Evolutionary conservation across 345 rosid genomes (phyloP).

Genomic region (Euphorbia peplus): DNA sequence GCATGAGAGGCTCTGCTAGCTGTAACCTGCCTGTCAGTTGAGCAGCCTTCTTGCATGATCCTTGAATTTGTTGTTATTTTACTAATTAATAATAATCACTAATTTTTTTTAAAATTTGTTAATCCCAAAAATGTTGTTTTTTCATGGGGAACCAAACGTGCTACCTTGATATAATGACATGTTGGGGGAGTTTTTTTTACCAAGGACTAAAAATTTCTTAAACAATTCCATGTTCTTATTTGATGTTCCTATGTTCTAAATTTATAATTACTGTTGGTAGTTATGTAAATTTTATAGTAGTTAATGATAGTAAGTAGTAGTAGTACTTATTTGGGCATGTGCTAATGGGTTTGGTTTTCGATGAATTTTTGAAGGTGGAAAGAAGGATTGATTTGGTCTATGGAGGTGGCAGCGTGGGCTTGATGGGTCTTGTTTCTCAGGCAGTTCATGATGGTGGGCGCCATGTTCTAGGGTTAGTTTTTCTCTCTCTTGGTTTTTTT

Average conservation of each 20-base stretch:
- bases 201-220: conserved; percentile 17
- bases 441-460: conserved; percentile 99
- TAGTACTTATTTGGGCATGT: conserved; percentile 25
- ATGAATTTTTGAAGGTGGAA: conserved; percentile 63
- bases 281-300: background rate
- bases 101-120: background rate
- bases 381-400: conserved; percentile 91
- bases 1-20: conserved; percentile 71
- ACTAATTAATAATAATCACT: conserved; percentile 8
- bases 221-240: conserved; percentile 27
- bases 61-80: conserved; percentile 17
- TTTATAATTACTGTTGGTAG: conserved; percentile 14
- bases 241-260: conserved; percentile 1
- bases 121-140: conserved; percentile 12
- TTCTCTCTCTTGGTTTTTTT: background rate
- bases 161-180: conserved; percentile 50
- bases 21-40: conserved; percentile 87
- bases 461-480: conserved; percentile 91
- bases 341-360: conserved; percentile 37
- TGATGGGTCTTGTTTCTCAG: conserved; percentile 98
- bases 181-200: conserved; percentile 22
- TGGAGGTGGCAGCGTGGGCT: conserved; percentile 98
- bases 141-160: conserved; percentile 55
- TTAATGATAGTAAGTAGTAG: background rate
- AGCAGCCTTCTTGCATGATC: conserved; percentile 96